Evolutionary conservation across 495 filamentous ascomycete species (phyloP), one percentile per base, ranked within the genome.

Genomic region (Penicillium diatomitis): DNA sequence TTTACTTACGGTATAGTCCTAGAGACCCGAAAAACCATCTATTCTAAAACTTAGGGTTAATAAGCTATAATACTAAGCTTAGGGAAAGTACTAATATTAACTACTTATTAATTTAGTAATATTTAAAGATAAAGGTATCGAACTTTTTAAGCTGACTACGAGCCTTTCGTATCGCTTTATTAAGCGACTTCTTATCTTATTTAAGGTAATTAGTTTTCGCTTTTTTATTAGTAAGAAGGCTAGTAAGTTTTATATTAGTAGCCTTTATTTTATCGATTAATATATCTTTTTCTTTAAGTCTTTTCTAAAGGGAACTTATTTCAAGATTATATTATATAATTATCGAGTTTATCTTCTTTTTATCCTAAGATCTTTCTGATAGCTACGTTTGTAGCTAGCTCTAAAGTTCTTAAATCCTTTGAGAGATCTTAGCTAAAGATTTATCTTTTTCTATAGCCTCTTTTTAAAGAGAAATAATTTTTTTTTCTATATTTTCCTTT

Each of bases 101-200:
- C 32, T 36, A 4, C n/a, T 37, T 7, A 10, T 46, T 8, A 46
- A 37, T 37, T 46, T 46, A 4, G 44, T 28, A 7, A 46, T 20
- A 4, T 37, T 37, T 28, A 37, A 46, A 8, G 44, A 37, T 37
- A 37, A 46, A 46, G 29, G 11, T 5, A 27, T 46, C 44, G 32
- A 46, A 37, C 44, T 46, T 46, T 12, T 37, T 4, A 46, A 46
- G 44, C 30, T 10, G 33, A 37, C 32, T 37, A 4, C 3, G 11
- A 46, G 44, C 64, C 48, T 65, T 69, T 41, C 54, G 63, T 51
- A 61, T 62, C 60, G 71, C 77, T 54, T 67, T 67, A 41, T 62
- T 57, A 12, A 76, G 11, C 53, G 75, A 58, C 6, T 66, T 70
- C 12, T 68, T 63, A 4, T 37, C 44, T 46, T 6, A 36, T 46